Percentiles rank a stretch among this genome's conserved stretches.
Conservation (phyloP, 2,329 filamentous ascomycete genomes). For the Cladosporium sphaerospermum region DNA sequence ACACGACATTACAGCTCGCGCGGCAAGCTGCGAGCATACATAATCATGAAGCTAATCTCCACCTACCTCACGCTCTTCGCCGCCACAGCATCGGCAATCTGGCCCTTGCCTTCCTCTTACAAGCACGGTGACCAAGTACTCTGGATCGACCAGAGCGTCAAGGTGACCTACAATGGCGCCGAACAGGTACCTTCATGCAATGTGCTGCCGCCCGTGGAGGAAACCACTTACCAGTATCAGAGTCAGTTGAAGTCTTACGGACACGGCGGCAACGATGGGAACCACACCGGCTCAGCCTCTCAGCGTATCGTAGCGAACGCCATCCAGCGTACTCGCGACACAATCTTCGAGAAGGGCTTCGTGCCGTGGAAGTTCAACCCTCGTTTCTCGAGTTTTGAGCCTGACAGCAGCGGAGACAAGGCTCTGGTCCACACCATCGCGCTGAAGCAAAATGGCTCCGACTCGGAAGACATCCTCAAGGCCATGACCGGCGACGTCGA, state of each 20-base stretch:
- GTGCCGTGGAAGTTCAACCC: constrained; percentile 73
- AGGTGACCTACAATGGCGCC: constrained; percentile 32
- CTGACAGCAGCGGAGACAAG: constrained; percentile 36
- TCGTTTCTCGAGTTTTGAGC: constrained; percentile 60
- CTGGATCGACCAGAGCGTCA: constrained; percentile 34
- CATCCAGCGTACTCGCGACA: constrained; percentile 50
- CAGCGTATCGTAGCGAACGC: constrained; percentile 42
- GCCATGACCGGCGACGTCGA: constrained; percentile 60
- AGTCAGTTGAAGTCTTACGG: neutral
- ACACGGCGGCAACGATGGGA: neutral
- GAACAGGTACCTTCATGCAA: constrained; percentile 12
- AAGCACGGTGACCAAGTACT: constrained; percentile 34
- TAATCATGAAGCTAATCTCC: constrained; percentile 2
- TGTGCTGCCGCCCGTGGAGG: neutral
- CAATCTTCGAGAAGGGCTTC: constrained; percentile 62
- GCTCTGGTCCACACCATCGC: constrained; percentile 53
- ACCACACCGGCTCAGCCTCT: neutral
- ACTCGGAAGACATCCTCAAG: constrained; percentile 51
- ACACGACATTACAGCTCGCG: too few relatives aligned
- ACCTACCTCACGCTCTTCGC: neutral
- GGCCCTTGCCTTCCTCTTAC: constrained; percentile 37
- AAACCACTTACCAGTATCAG: constrained; percentile 6
- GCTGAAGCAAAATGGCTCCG: constrained; percentile 54
- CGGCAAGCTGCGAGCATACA: too few relatives aligned
- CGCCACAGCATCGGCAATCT: constrained; percentile 32